Evolutionary conservation across 495 filamentous ascomycete genomes (phyloP).

Genomic region (Viridothelium virens): DNA sequence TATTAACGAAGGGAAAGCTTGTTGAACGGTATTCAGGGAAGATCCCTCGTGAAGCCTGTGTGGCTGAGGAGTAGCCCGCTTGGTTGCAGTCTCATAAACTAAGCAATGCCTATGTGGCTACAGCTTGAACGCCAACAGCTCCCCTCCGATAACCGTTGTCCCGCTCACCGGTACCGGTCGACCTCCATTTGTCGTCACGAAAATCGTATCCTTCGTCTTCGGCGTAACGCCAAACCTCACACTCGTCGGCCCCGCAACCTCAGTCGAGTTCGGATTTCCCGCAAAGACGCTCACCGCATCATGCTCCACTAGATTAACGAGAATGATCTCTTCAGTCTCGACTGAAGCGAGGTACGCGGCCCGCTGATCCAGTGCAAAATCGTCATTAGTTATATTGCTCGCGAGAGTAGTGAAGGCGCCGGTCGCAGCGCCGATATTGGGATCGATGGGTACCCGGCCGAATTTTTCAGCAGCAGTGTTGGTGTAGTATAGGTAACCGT

Average conservation of each 20-base stretch:
- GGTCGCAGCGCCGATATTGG: background rate
- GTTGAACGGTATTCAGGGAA: no score
- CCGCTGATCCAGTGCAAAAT: background rate
- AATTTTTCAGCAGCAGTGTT: background rate
- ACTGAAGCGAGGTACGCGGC: background rate
- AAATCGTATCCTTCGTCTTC: background rate
- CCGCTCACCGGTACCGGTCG: background rate
- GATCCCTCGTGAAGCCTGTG: no score
- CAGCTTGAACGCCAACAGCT: background rate
- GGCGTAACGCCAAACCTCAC: background rate
- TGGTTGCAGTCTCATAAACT: no score
- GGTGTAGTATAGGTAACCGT: background rate
- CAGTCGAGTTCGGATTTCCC: background rate
- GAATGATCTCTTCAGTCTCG: background rate
- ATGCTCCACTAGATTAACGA: background rate
- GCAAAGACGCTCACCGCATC: background rate
- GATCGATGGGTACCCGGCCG: background rate
- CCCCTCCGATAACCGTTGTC: background rate
- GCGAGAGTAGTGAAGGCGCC: background rate
- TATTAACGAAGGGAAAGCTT: no score
- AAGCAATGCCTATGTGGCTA: background rate
- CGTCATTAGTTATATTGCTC: background rate
- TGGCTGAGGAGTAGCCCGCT: no score
- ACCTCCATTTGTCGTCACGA: background rate
- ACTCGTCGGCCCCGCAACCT: background rate